phyloP scores from a whole-genome alignment of 2,329 filamentous ascomycete genomes.

The Hypoxylon sp. region DNA sequence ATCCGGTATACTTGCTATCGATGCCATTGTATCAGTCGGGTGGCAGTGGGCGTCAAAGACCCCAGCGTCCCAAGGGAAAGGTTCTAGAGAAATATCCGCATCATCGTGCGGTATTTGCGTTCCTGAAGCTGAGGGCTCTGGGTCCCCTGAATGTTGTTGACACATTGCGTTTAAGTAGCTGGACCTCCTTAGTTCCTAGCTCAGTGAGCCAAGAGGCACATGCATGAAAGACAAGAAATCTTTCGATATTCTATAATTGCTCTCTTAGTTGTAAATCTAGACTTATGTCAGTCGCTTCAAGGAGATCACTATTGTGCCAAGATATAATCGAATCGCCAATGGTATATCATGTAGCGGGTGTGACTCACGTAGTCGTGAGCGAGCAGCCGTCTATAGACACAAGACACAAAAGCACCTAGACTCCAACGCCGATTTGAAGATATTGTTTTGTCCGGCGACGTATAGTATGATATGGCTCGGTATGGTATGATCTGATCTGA shows the following conservation, averaged over 20 bases:
- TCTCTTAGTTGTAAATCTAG: neutral
- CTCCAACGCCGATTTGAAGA: conserved; percentile 4
- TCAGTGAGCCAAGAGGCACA: too few relatives aligned
- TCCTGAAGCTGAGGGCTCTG: conserved; percentile 24
- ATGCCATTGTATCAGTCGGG: conserved; percentile 82
- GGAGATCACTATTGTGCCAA: neutral
- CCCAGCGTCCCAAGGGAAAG: conserved; percentile 78
- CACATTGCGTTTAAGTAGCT: conserved; percentile 45
- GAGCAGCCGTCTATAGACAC: neutral
- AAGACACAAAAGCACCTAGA: conserved; percentile 1
- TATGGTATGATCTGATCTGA: neutral
- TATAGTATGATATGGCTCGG: neutral
- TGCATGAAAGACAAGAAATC: too few relatives aligned
- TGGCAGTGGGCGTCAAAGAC: conserved; percentile 88
- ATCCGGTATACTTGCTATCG: conserved; percentile 67
- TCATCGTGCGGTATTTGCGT: conserved; percentile 27
- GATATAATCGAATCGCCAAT: conserved; percentile 1
- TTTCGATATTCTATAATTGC: neutral
- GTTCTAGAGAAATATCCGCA: conserved; percentile 42
- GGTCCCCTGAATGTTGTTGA: conserved; percentile 45
- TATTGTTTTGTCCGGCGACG: neutral
- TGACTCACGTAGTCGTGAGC: conserved; percentile 30
- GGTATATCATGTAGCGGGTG: neutral
- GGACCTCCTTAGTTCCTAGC: neutral
- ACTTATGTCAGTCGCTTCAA: conserved; percentile 1